Evolutionary conservation across 257 asterid species (phyloP), one percentile per base, ranked within the genome.

Genomic region (Lycium ferocissimum): DNA sequence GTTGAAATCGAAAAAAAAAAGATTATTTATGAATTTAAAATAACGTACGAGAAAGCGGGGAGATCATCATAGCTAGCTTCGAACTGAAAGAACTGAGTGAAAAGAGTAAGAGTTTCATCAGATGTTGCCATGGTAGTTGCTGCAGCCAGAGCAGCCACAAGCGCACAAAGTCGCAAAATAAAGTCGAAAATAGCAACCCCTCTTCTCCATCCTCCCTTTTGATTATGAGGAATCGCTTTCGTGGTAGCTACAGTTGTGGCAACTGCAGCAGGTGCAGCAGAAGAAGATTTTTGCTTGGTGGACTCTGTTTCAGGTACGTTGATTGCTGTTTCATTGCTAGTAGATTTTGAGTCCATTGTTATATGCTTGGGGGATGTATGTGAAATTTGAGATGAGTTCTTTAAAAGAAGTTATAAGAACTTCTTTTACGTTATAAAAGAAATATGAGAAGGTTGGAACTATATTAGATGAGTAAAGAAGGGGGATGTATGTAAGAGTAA

Each of bases 31-130:
- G 5, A 61, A 87, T 18, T 5, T 22, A 72, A 9, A 6, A 51
- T 49, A 72, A 54, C 86, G 26, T 88, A 93, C 98, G 94, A 84
- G 91, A 94, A 94, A 84, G 96, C 82, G 6, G 98, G 97, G 90
- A 95, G 92, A 80, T 94, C 97, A 37, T 94, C 94, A 40, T 95
- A 93, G 92, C 95, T 89, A 38, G 98, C 98, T 89, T 93, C 90
- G 75, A 95, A 94, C 89, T 94, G 98, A 82, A 93, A 90, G 89
- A 93, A 92, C 90, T 92, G 97, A 1, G 94, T 95, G 90, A 95
- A 95, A 87, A 95, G 93, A 33, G 98, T 98, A 35, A 95, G 95
- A 65, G 90, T 88, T 84, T 95, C 93, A 76, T 93, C 97, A 56
- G 98, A 90, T 79, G 98, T 95, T 85, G 92, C 98, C 98, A 93